Percentiles rank a stretch among this genome's conserved stretches.
Conservation (phyloP, 305 asterid genomes). For the Fraxinus angustifolia region DNA sequence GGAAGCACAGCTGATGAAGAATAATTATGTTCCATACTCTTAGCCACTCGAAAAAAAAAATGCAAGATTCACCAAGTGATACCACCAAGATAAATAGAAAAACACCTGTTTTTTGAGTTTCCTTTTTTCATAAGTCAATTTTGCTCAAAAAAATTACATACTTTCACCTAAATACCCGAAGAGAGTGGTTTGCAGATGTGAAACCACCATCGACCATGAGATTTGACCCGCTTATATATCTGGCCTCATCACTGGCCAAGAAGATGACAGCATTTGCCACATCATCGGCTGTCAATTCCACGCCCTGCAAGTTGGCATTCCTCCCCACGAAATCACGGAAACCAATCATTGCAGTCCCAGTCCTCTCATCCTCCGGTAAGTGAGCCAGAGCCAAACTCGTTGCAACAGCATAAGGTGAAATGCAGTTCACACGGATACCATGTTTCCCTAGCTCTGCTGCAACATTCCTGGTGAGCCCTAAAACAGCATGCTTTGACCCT, state of each 20-base stretch:
- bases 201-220: conserved; percentile 91
- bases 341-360: conserved; percentile 58
- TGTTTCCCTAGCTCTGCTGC: conserved; percentile 91
- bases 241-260: conserved; percentile 83
- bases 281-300: conserved; percentile 59
- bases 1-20: neutral
- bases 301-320: conserved; percentile 78
- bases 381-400: conserved; percentile 64
- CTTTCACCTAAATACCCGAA: conserved; percentile 58
- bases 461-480: conserved; percentile 75
- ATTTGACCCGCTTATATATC: conserved; percentile 73
- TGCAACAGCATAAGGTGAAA: conserved; percentile 79
- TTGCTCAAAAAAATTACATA: neutral
- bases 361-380: conserved; percentile 72
- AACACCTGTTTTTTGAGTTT: neutral
- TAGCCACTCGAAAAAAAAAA: neutral
- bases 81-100: neutral
- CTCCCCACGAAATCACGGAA: conserved; percentile 50
- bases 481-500: conserved; percentile 84
- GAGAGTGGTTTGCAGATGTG: conserved; percentile 55
- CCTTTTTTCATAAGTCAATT: neutral
- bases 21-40: neutral
- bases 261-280: conserved; percentile 78
- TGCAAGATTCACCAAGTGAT: neutral
- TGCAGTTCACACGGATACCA: conserved; percentile 77